Conservation (phyloP, 164 flowering plant species). For the Tetrastigma voinierianum region DNA sequence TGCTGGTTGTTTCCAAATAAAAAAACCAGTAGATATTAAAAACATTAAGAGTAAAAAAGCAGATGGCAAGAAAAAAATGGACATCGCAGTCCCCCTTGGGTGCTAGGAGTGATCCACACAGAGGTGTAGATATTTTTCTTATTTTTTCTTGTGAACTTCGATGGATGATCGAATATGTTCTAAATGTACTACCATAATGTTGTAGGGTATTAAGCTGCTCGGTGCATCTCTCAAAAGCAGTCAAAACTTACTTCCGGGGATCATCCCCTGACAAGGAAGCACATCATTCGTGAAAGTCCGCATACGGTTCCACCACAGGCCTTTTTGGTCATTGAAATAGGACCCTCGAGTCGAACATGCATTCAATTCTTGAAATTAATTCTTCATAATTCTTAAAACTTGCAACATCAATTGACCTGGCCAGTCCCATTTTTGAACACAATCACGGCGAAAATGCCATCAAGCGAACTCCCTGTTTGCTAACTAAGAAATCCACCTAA, state of each 20-base stretch:
- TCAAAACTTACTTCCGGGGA: conserved; percentile 95
- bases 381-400: conserved; percentile 73
- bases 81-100: too few relatives aligned
- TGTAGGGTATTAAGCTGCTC: neutral
- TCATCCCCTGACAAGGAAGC: conserved; percentile 98
- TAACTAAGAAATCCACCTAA: neutral
- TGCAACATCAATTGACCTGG: conserved; percentile 91
- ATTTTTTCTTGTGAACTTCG: too few relatives aligned
- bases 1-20: too few relatives aligned
- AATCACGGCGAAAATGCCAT: conserved; percentile 19
- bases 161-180: too few relatives aligned
- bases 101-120: too few relatives aligned
- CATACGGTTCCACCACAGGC: conserved; percentile 85
- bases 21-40: too few relatives aligned
- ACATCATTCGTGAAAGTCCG: conserved; percentile 95
- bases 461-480: too few relatives aligned
- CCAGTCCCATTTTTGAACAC: conserved; percentile 99
- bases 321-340: conserved; percentile 69
- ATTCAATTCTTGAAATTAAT: conserved; percentile 70
- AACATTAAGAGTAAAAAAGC: too few relatives aligned
- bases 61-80: too few relatives aligned
- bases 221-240: neutral
- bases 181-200: too few relatives aligned
- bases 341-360: conserved; percentile 90
- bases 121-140: too few relatives aligned